These are phyloP conservation scores for Pseudohalonectria lignicola DNA, from an alignment of 2,329 filamentous ascomycete species.

Conservation along the genomic window DNA sequence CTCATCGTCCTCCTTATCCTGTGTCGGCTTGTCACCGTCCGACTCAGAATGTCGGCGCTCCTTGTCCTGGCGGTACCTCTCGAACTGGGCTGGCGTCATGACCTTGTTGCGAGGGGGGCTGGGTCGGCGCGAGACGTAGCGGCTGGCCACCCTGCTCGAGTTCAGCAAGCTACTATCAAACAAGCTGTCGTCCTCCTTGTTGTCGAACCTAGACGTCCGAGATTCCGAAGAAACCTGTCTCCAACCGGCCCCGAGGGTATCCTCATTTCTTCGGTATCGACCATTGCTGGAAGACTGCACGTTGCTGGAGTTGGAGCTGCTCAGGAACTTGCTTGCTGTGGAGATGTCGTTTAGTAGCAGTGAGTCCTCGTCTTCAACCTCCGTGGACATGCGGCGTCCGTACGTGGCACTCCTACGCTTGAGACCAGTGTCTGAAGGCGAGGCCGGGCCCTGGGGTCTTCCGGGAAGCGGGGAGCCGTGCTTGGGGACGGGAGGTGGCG, in stretches of 20 bases:
- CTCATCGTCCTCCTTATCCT: constrained; percentile 48
- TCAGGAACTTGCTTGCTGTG: constrained; percentile 33
- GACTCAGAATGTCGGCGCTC: constrained; percentile 41
- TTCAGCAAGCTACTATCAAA: constrained; percentile 36
- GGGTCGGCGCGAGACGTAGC: constrained; percentile 20
- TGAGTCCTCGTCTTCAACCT: constrained; percentile 40
- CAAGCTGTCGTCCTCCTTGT: constrained; percentile 40
- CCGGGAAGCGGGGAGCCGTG: constrained; percentile 20
- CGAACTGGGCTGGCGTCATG: constrained; percentile 84
- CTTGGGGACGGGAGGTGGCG: constrained; percentile 27
- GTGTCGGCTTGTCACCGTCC: constrained; percentile 31
- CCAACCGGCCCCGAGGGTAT: constrained; percentile 16
- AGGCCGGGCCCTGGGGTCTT: constrained; percentile 15
- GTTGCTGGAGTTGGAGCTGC: constrained; percentile 7
- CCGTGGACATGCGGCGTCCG: constrained; percentile 15
- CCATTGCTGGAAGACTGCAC: constrained; percentile 5
- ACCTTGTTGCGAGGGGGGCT: constrained; percentile 55
- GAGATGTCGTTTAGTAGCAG: constrained; percentile 39
- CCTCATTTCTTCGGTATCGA: constrained; percentile 28
- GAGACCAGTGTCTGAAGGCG: constrained; percentile 22
- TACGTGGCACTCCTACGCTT: constrained; percentile 17
- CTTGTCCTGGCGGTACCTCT: constrained; percentile 67
- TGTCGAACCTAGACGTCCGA: constrained; percentile 17
- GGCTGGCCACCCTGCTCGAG: constrained; percentile 23
- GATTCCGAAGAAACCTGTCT: constrained; percentile 18